Percentiles rank a stretch among this genome's conserved stretches.
Evolutionary conservation across 495 filamentous ascomycete species (phyloP).

Genomic region (Tuber magnatum): DNA sequence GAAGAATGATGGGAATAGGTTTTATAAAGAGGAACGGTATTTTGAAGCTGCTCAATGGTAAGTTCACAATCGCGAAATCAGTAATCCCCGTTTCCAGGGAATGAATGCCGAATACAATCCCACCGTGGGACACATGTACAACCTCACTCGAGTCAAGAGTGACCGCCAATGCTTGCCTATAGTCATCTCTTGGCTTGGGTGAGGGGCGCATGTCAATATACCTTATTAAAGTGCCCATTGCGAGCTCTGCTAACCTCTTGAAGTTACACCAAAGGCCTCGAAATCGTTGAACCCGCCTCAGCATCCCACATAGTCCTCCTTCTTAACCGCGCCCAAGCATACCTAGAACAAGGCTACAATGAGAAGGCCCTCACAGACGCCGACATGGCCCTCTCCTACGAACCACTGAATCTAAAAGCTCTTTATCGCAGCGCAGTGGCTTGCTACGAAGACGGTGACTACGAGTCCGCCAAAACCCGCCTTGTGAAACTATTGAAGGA

Average conservation of each 20-base stretch:
- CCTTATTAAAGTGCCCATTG: not conserved
- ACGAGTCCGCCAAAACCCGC: constrained; percentile 7
- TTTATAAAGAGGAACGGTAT: constrained; percentile 6
- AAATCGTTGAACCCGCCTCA: constrained; percentile 2
- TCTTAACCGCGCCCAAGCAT: constrained; percentile 19
- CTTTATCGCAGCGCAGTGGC: constrained; percentile 10
- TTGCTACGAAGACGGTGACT: constrained; percentile 14
- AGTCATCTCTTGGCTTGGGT: not conserved
- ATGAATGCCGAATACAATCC: not conserved
- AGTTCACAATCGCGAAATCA: not conserved
- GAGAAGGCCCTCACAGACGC: constrained; percentile 18
- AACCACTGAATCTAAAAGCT: constrained; percentile 21
- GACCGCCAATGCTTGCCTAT: not conserved
- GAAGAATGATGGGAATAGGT: constrained; percentile 25
- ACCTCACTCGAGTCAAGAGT: not conserved
- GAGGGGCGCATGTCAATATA: not conserved
- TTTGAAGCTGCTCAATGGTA: constrained; percentile 25
- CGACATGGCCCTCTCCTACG: not conserved
- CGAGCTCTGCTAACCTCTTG: not conserved
- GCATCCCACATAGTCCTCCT: constrained; percentile 7
- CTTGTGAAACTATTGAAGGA: not conserved
- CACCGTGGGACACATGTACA: not conserved
- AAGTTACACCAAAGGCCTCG: constrained; percentile 15
- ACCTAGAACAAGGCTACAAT: constrained; percentile 11
- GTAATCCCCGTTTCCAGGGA: not conserved